phyloP scores from a whole-genome alignment of 192 early-diverging fungal species.

The Coemansia reversa region DNA sequence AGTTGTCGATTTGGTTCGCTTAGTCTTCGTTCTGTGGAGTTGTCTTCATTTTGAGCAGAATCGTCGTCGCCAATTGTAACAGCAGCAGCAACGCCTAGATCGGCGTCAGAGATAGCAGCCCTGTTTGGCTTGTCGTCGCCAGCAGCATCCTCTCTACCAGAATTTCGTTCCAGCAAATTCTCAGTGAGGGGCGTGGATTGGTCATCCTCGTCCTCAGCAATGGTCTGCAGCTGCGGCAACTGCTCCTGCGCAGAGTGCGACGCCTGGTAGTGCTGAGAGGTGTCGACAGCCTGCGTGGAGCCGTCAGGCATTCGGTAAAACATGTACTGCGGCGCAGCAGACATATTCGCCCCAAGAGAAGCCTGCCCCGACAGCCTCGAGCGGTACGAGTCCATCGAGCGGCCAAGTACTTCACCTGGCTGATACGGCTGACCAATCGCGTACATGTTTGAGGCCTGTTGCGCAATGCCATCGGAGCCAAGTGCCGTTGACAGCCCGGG shows the following conservation, averaged over 20 bases:
- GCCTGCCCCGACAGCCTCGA: conserved; percentile 24
- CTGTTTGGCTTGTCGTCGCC: not conserved
- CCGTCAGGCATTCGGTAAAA: conserved; percentile 54
- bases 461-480: conserved; percentile 24
- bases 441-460: conserved; percentile 31
- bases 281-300: conserved; percentile 27
- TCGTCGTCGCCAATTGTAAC: not conserved
- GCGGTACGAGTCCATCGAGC: conserved; percentile 42
- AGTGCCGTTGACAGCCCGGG: conserved; percentile 18
- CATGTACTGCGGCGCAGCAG: conserved; percentile 40
- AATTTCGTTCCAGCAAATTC: conserved; percentile 7
- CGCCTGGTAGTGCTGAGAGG: conserved; percentile 22
- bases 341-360: not conserved
- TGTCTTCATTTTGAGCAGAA: conserved; percentile 6
- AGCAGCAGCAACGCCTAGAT: not conserved
- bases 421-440: conserved; percentile 52
- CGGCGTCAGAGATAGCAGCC: not conserved
- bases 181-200: not conserved
- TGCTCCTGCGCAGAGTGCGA: conserved; percentile 20
- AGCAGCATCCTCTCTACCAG: conserved; percentile 8
- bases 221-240: conserved; percentile 39
- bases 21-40: not conserved
- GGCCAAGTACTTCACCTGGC: conserved; percentile 51
- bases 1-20: conserved; percentile 4
- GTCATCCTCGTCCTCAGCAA: conserved; percentile 42